phyloP scores from a whole-genome alignment of 1,284 basidiomycete genomes.

The Trametes sp. region DNA sequence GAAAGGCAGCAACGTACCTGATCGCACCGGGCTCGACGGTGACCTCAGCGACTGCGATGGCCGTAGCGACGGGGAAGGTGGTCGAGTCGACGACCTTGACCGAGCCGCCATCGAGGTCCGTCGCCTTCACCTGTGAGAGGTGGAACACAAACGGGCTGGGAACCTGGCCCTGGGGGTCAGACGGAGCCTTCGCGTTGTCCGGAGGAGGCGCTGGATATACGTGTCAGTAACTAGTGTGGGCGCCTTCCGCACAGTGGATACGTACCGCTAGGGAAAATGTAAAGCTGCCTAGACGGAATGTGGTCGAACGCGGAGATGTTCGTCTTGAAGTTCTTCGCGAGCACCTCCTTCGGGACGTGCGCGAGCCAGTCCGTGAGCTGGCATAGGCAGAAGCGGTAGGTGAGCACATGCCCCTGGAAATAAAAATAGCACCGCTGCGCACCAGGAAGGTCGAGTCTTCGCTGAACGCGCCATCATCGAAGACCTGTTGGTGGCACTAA shows the following conservation, averaged over 20 bases:
- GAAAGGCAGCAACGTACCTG: constrained; percentile 26
- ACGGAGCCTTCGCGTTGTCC: constrained; percentile 48
- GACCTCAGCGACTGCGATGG: constrained; percentile 73
- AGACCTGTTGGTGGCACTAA: constrained; percentile 36
- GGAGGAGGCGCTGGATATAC: constrained; percentile 43
- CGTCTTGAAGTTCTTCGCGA: constrained; percentile 52
- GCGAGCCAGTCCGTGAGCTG: constrained; percentile 46
- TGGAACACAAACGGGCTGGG: constrained; percentile 61
- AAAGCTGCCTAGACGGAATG: constrained; percentile 45
- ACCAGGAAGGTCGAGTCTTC: constrained; percentile 52
- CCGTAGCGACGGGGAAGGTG: constrained; percentile 57
- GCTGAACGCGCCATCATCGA: constrained; percentile 49
- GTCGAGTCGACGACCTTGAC: constrained; percentile 71
- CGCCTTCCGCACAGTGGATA: constrained; percentile 5
- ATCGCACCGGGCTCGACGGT: constrained; percentile 74
- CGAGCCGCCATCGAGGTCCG: constrained; percentile 62
- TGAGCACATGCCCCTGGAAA: constrained; percentile 10
- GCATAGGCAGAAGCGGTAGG: background rate
- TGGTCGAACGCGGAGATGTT: constrained; percentile 44
- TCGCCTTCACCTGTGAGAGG: constrained; percentile 59
- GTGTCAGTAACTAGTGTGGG: constrained; percentile 1
- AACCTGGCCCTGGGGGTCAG: constrained; percentile 59
- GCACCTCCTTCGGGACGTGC: constrained; percentile 52
- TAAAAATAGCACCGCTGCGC: constrained; percentile 21
- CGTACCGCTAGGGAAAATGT: constrained; percentile 46